A percentile compares a stretch with the other conserved stretches of the same genome.
Conservation (phyloP, 305 asterid genomes). For the Fraxinus latifolia region DNA sequence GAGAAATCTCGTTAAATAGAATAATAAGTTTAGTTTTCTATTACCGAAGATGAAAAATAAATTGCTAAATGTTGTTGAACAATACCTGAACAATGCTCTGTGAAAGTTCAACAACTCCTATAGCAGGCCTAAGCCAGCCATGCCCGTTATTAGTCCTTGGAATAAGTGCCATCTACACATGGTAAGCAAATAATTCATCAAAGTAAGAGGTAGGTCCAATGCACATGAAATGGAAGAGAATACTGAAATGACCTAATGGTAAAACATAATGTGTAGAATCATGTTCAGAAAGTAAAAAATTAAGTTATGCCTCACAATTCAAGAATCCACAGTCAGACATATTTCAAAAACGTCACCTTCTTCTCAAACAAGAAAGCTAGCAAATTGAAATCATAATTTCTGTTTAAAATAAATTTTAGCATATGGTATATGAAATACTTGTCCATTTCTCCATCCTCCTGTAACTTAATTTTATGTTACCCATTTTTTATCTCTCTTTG, state of each 20-base stretch:
- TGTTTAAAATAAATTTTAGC: not conserved
- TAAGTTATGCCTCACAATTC: not conserved
- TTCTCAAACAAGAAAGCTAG: not conserved
- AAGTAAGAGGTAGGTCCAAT: constrained; percentile 21
- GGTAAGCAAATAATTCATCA: constrained; percentile 10
- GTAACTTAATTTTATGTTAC: not conserved
- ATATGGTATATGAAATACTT: not conserved
- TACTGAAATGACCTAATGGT: not conserved
- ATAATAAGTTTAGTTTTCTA: constrained; percentile 7
- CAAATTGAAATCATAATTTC: not conserved
- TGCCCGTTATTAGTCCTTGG: constrained; percentile 82
- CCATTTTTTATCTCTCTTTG: not conserved
- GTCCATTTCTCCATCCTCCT: not conserved
- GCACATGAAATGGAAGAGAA: constrained; percentile 10
- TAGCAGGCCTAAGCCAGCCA: constrained; percentile 91
- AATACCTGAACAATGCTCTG: constrained; percentile 81
- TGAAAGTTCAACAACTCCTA: constrained; percentile 81
- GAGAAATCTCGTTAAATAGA: not conserved
- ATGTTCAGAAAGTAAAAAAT: not conserved
- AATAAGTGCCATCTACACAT: constrained; percentile 71
- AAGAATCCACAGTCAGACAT: not conserved
- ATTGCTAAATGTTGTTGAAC: constrained; percentile 12
- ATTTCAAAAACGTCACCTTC: not conserved
- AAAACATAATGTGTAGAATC: not conserved
- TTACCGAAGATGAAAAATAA: not conserved